Base-by-base conservation (phyloP, 106 monocot species). In the Xerophyta viscosa region DNA sequence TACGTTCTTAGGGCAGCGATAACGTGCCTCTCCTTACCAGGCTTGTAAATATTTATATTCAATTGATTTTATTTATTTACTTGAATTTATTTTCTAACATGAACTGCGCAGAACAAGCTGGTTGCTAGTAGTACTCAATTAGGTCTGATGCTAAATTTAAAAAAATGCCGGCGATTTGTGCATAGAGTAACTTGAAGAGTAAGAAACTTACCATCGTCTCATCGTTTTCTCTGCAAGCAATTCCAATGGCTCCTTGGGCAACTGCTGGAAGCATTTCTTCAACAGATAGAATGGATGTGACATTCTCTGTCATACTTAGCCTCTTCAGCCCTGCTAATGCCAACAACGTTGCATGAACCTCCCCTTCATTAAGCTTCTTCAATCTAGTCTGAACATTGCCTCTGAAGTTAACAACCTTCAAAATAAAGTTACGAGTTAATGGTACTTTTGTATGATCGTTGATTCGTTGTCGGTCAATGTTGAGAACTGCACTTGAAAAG, bases 191-290 rank as follows among this genome's bases (percentile, higher is more conserved):
- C 20, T 18, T 20, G 46, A 46, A 46, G 15, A 17, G 22, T 47
- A 23, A 12, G 19, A 46, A 8, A 43, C 52, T 12, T 66, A 98
- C 96, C 96, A 98, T 98, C 50, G 46, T 84, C 24, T 98, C 96
- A 71, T 96, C 94, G 31, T 77, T 65, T 56, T 51, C 73, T 98
- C 89, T 76, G 66, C 96, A 98, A 66, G 96, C 96, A 58, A 98
- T 98, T 53, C 96, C 96, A 45, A 98, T 98, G 46, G 96, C 96
- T 49, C 96, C 96, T 74, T 98, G 96, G 26, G 96, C 89, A 63
- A 98, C 79, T 54, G 96, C 96, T 36, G 96, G 96, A 41, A 98
- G 89, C 96, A 94, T 94, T 58, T 94, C 94, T 60, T 94, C 94
- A 26, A 82, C 59, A 6, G 94, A 76, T 0, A 94, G 56, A 62